Percentiles rank a stretch among this genome's conserved stretches.
phyloP scores from a whole-genome alignment of 129 eudicot genomes.

The Helianthus annuus region HanXRQr2.0-SUNRISE NC_035440.2:153287107-153287606 shows the following conservation, averaged over 20 bases:
- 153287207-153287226: too few relatives aligned
- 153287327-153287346: too few relatives aligned
- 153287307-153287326: too few relatives aligned
- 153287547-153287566: conserved; percentile 39
- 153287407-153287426: too few relatives aligned
- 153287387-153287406: too few relatives aligned
- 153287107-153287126: conserved; percentile 90
- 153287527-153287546: neutral
- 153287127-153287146: conserved; percentile 83
- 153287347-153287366: too few relatives aligned
- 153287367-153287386: too few relatives aligned
- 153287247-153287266: too few relatives aligned
- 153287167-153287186: conserved; percentile 90
- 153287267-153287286: too few relatives aligned
- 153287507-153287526: neutral
- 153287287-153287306: neutral
- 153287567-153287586: conserved; percentile 74
- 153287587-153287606: conserved; percentile 95
- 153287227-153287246: too few relatives aligned
- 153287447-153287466: conserved; percentile 98
- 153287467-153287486: conserved; percentile 91
- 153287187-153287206: conserved; percentile 42
- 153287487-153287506: conserved; percentile 97
- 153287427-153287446: neutral
- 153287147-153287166: conserved; percentile 82